These are phyloP conservation scores for Eutypella sp. DNA, from an alignment of 2,329 filamentous ascomycete species.

Conservation along the genomic window DNA sequence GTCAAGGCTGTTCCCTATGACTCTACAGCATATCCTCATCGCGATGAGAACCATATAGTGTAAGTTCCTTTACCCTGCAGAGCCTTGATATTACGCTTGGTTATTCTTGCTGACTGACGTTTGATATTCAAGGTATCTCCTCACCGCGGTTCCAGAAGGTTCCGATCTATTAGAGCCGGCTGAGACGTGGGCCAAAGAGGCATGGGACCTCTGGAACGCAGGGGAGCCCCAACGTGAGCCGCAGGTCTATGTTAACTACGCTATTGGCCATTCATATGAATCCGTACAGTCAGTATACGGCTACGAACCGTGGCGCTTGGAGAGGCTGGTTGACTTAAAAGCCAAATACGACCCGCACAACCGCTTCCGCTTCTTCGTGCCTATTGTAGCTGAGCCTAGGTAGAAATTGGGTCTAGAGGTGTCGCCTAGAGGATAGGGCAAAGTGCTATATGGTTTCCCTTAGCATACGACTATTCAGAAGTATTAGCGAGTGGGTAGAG, in stretches of 20 bases:
- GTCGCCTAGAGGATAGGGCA: too few relatives aligned
- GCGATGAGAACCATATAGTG: slow-evolving; percentile 14
- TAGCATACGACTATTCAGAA: too few relatives aligned
- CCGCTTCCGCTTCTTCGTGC: slow-evolving; percentile 10
- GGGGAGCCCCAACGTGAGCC: slow-evolving; percentile 10
- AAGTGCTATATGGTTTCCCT: too few relatives aligned
- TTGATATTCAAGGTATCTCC: slow-evolving; percentile 1
- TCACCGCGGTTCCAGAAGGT: background rate
- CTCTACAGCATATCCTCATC: slow-evolving; percentile 15
- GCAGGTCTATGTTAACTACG: slow-evolving; percentile 21
- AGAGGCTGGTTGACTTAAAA: slow-evolving; percentile 26
- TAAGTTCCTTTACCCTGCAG: slow-evolving; percentile 1
- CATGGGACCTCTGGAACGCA: slow-evolving; percentile 10
- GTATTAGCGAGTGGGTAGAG: too few relatives aligned
- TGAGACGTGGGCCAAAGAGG: slow-evolving; percentile 7
- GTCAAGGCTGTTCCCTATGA: slow-evolving; percentile 4
- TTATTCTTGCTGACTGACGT: background rate
- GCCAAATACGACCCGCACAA: slow-evolving; percentile 28
- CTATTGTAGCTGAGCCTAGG: slow-evolving; percentile 7
- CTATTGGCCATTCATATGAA: slow-evolving; percentile 12
- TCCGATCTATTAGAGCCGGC: slow-evolving; percentile 1
- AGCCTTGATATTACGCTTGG: background rate
- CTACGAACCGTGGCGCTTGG: slow-evolving; percentile 24
- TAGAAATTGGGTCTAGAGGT: too few relatives aligned
- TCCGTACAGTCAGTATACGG: slow-evolving; percentile 17